Evolutionary conservation across 163 green algal genomes (phyloP).

Genomic region (Scenedesmus sp.): DNA sequence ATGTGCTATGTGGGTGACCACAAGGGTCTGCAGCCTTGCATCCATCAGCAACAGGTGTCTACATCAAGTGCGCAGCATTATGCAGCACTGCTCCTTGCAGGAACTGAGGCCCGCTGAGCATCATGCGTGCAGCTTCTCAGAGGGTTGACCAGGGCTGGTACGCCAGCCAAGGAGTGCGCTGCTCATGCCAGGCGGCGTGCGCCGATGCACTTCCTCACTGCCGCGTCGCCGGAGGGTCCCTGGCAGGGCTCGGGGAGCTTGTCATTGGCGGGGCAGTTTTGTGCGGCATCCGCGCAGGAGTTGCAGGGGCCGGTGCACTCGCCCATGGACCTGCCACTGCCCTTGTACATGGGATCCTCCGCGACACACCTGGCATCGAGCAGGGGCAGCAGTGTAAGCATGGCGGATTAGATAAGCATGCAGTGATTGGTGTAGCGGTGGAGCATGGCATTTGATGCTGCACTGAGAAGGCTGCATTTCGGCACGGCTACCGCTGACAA

Average conservation of each 20-base stretch:
- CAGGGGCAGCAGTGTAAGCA: background rate
- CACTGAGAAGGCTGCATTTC: no score
- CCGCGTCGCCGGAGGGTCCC: background rate
- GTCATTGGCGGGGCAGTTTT: background rate
- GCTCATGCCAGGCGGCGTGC: background rate
- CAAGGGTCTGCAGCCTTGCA: background rate
- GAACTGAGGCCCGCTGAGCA: no score
- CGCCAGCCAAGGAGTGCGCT: no score
- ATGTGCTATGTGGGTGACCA: no score
- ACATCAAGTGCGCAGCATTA: no score
- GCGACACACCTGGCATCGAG: background rate
- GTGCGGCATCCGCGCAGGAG: background rate
- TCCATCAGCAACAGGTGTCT: background rate
- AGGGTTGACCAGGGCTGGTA: no score
- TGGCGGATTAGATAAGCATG: no score
- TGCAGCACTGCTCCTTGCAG: no score
- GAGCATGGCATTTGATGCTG: no score
- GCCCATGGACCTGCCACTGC: background rate
- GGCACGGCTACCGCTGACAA: no score
- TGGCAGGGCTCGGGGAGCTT: background rate
- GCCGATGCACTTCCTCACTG: background rate
- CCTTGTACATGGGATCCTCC: background rate
- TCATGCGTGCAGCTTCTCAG: no score
- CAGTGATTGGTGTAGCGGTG: no score
- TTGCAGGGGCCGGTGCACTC: background rate